These are phyloP conservation scores for Podospora tetraspora DNA, from an alignment of 495 filamentous ascomycete species.

Conservation along the genomic window DNA sequence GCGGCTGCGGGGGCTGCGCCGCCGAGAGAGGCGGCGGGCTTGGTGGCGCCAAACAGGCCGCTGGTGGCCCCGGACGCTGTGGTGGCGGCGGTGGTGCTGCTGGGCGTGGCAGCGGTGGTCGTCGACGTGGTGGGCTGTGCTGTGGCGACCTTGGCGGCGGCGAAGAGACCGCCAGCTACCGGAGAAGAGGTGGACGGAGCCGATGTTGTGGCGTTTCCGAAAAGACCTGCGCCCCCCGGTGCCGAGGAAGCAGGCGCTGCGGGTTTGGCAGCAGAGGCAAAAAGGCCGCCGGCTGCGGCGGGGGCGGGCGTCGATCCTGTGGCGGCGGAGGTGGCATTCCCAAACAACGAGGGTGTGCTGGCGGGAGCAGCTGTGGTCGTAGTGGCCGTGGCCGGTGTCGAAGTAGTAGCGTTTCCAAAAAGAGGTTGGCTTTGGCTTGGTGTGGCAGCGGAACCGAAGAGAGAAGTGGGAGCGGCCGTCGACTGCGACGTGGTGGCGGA, in stretches of 20 bases:
- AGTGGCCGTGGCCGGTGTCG: not conserved
- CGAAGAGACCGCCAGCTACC: slow-evolving; percentile 3
- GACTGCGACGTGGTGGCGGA: not conserved
- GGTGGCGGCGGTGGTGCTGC: not conserved
- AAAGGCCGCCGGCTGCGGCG: slow-evolving; percentile 1
- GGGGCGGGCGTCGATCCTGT: slow-evolving; percentile 1
- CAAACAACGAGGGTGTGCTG: not conserved
- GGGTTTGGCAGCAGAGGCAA: not conserved
- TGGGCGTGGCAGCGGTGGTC: not conserved
- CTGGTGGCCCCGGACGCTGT: not conserved
- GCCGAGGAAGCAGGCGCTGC: slow-evolving; percentile 12
- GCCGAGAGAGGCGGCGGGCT: not conserved
- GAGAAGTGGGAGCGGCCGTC: not conserved
- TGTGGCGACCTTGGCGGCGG: not conserved
- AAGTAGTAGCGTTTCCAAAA: not conserved
- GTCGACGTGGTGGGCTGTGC: not conserved
- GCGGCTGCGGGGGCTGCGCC: slow-evolving; percentile 20
- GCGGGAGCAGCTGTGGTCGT: not conserved
- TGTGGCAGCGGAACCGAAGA: not conserved
- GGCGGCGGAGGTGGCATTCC: not conserved
- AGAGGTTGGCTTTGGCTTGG: not conserved
- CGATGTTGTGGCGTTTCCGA: not conserved
- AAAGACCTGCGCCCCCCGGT: not conserved
- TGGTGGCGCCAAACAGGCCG: slow-evolving; percentile 1
- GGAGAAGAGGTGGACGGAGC: not conserved